Base-by-base conservation (phyloP, 805 yeast genomes). In the Pichia phayaonensis region DNA sequence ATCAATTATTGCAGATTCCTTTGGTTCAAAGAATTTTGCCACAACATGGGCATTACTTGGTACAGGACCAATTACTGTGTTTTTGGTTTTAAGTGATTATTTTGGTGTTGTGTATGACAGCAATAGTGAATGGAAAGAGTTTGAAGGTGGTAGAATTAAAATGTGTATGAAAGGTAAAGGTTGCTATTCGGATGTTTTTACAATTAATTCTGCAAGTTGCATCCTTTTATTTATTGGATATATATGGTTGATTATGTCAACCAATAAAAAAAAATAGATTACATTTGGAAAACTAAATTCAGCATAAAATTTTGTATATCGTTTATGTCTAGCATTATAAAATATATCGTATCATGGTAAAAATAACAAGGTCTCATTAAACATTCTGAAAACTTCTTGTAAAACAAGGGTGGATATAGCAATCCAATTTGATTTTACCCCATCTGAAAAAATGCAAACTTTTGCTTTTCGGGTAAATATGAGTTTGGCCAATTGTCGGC, bases 11-110 rank as follows among this genome's bases (percentile, higher is more conserved):
- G 90, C 90, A 0, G 95, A 86, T 55, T 69, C 72, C 15, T 84
- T 84, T 67, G 90, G 90, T 2, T 75, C 86, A 0, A 72, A 67
- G 8, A 75, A 80, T 0, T 86, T 84, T 62, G 80, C 89, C 22
- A 83, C 90, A 0, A 73, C 83, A 1, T 86, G 94, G 92, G 89
- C 92, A 0, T 66, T 85, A 40, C 66, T 80, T 16, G 83, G 90
- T 23, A 81, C 89, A 0, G 90, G 90, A 8, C 88, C 89, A 1
- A 66, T 84, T 21, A 43, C 79, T 4, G 68, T 77, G 0, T 74
- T 85, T 40, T 79, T 77, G 57, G 46, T 71, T 2, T 70, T 84
- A 54, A 80, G 82, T 45, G 74, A 73, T 50, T 68, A 73, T 45
- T 76, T 86, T 56, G 89, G 88, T 1, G 50, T 57, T 11, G 74